These are phyloP conservation scores for Urochloa ruziziensis DNA, from an alignment of 176 grass and related monocot genomes.

Conservation along the genomic window DNA sequence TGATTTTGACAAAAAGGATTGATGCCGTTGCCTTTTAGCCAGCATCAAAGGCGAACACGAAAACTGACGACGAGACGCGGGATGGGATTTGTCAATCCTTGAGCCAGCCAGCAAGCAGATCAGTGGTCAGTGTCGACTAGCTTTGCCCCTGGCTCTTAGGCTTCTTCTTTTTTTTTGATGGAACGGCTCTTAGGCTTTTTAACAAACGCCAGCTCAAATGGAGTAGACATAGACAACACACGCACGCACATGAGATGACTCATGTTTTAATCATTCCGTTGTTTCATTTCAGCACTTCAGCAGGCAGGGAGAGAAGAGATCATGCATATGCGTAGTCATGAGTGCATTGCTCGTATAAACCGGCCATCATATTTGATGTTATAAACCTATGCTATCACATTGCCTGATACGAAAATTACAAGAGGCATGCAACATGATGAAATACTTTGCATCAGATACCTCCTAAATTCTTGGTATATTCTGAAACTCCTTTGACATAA, in stretches of 20 bases:
- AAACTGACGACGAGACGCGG: slow-evolving; percentile 30
- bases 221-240: slow-evolving; percentile 52
- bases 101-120: slow-evolving; percentile 49
- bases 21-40: slow-evolving; percentile 26
- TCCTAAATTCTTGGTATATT: neutral
- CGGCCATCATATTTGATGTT: slow-evolving; percentile 4
- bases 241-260: slow-evolving; percentile 50
- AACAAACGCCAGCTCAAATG: slow-evolving; percentile 18
- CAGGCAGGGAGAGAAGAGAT: neutral
- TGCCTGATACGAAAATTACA: neutral
- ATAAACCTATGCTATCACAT: neutral
- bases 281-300: slow-evolving; percentile 19
- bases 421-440: neutral
- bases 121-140: slow-evolving; percentile 2
- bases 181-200: slow-evolving; percentile 43
- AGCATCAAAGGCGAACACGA: slow-evolving; percentile 33
- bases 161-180: too few species aligned
- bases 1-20: slow-evolving; percentile 52
- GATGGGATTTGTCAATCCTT: slow-evolving; percentile 50
- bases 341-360: neutral
- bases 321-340: neutral
- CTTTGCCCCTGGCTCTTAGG: slow-evolving; percentile 16
- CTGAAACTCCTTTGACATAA: neutral
- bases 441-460: neutral
- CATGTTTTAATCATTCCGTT: slow-evolving; percentile 52